Evolutionary conservation across 2,329 filamentous ascomycete genomes (phyloP).

Genomic region (Arthrobotrys entomopaga): DNA sequence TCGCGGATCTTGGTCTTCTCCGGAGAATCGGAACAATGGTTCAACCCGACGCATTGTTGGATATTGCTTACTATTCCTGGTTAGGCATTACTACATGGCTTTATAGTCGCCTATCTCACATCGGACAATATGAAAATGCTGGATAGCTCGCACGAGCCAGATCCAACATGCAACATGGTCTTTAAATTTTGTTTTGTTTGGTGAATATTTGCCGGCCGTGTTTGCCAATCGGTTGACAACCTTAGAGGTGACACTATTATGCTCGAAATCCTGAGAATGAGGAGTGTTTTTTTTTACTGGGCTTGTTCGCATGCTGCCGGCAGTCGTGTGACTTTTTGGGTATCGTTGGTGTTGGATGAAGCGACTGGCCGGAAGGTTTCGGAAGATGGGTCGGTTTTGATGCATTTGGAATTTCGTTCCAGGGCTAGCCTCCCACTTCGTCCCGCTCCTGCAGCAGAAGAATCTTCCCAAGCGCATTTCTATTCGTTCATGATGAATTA

Average conservation of each 20-base stretch:
- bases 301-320: background rate
- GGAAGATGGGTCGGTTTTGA: slow-evolving; percentile 32
- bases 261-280: background rate
- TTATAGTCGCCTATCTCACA: slow-evolving; percentile 35
- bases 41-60: background rate
- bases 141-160: background rate
- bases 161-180: no score
- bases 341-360: slow-evolving; percentile 44
- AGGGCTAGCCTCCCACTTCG: slow-evolving; percentile 28
- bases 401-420: slow-evolving; percentile 56
- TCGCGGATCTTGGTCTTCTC: background rate
- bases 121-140: slow-evolving; percentile 27
- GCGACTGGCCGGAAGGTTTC: slow-evolving; percentile 47
- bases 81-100: slow-evolving; percentile 21
- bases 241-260: background rate
- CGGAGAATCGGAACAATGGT: slow-evolving; percentile 28
- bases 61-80: background rate
- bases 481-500: slow-evolving; percentile 6
- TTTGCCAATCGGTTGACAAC: background rate
- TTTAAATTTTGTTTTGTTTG: no score
- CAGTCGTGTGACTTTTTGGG: slow-evolving; percentile 52
- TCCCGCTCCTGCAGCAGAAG: slow-evolving; percentile 25
- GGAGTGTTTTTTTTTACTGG: background rate
- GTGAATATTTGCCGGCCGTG: no score
- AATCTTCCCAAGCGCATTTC: background rate